These are phyloP conservation scores for Oldenlandia corymbosa DNA, from an alignment of 257 asterid species.

Conservation along the genomic window DNA sequence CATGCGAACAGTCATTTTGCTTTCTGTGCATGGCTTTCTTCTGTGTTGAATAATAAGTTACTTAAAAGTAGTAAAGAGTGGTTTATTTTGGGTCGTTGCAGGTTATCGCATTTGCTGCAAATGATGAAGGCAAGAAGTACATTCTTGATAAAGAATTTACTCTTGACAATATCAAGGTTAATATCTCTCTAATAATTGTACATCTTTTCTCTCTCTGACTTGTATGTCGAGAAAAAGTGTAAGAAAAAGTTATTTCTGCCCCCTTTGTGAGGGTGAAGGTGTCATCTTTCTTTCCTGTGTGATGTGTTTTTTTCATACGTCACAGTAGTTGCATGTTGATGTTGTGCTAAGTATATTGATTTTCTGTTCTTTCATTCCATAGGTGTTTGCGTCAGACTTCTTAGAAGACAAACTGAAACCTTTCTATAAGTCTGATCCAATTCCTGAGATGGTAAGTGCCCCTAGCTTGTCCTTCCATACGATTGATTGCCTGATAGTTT, in stretches of 20 bases:
- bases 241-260: not conserved
- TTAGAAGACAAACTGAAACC: slow-evolving; percentile 72
- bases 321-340: too few relatives aligned
- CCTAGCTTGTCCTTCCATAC: not conserved
- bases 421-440: slow-evolving; percentile 80
- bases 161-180: slow-evolving; percentile 69
- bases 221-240: not conserved
- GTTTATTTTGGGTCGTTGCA: slow-evolving; percentile 24
- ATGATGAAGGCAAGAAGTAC: slow-evolving; percentile 58
- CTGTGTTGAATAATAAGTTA: slow-evolving; percentile 1
- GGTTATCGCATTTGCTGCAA: slow-evolving; percentile 65
- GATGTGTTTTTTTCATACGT: not conserved
- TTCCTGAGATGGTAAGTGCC: slow-evolving; percentile 66
- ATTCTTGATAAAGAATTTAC: slow-evolving; percentile 52
- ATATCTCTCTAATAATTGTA: slow-evolving; percentile 11
- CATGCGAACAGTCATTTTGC: not conserved
- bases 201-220: slow-evolving; percentile 1
- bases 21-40: slow-evolving; percentile 9
- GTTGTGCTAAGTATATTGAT: not conserved
- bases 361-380: slow-evolving; percentile 15
- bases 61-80: slow-evolving; percentile 10
- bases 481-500: slow-evolving; percentile 8
- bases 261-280: too few relatives aligned
- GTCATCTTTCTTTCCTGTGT: too few relatives aligned
- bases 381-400: slow-evolving; percentile 72